Conservation (phyloP, 2,329 filamentous ascomycete genomes). For the Aspergillus melleus region DNA sequence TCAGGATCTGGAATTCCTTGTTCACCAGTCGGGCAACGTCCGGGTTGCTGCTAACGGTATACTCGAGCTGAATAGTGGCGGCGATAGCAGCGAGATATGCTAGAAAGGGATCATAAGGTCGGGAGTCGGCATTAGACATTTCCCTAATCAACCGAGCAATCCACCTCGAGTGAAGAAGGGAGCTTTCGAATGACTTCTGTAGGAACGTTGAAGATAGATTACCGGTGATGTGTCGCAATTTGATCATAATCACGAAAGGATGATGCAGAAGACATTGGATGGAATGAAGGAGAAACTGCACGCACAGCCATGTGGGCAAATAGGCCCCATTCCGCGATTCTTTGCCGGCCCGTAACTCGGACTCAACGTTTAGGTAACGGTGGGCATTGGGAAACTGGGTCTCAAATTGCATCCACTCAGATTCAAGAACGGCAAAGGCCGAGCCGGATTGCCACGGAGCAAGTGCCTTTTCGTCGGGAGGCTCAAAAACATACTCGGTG, state of each 20-base stretch:
- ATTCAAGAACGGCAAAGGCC: slow-evolving; percentile 23
- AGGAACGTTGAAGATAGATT: slow-evolving; percentile 27
- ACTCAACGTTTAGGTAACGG: slow-evolving; percentile 29
- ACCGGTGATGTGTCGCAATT: slow-evolving; percentile 24
- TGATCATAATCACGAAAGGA: slow-evolving; percentile 29
- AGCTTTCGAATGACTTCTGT: slow-evolving; percentile 30
- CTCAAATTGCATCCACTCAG: slow-evolving; percentile 29
- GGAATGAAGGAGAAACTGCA: slow-evolving; percentile 29
- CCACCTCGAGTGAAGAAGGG: slow-evolving; percentile 29
- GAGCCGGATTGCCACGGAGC: slow-evolving; percentile 28
- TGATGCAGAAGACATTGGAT: slow-evolving; percentile 27
- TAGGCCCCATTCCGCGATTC: slow-evolving; percentile 23
- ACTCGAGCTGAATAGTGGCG: slow-evolving; percentile 29
- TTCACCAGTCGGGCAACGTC: slow-evolving; percentile 24
- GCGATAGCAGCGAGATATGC: slow-evolving; percentile 29
- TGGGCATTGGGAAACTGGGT: slow-evolving; percentile 28
- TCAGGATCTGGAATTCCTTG: slow-evolving; percentile 23
- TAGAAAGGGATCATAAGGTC: slow-evolving; percentile 25
- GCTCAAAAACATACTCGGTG: slow-evolving; percentile 27
- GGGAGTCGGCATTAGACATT: slow-evolving; percentile 25
- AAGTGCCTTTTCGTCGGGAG: slow-evolving; percentile 11
- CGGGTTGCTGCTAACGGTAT: slow-evolving; percentile 26
- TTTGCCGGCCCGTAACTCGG: slow-evolving; percentile 23
- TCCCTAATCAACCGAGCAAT: slow-evolving; percentile 26
- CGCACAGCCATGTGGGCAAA: slow-evolving; percentile 27